phyloP scores from a whole-genome alignment of 1,139 yeast genomes.

The Blastobotrys buckinghamii region DNA sequence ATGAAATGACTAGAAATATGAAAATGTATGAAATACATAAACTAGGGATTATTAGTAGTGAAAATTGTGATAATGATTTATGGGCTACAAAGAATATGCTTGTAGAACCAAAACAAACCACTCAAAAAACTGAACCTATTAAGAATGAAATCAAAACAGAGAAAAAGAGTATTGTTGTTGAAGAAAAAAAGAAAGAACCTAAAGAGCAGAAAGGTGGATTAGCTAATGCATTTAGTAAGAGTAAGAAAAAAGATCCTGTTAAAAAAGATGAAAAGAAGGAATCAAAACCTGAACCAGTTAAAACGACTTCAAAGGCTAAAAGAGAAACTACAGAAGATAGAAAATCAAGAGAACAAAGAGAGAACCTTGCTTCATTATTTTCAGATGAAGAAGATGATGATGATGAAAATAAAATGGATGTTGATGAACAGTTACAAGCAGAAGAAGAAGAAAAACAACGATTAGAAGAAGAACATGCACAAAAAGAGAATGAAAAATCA shows the following conservation, averaged over 20 bases:
- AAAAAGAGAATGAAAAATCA: neutral
- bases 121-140: neutral
- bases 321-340: constrained; percentile 3
- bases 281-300: constrained; percentile 12
- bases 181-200: neutral
- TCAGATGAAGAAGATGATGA: constrained; percentile 14
- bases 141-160: neutral
- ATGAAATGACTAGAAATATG: constrained; percentile 4
- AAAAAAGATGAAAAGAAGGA: constrained; percentile 14
- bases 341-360: constrained; percentile 9
- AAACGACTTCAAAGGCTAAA: constrained; percentile 16
- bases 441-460: constrained; percentile 6
- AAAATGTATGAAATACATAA: constrained; percentile 10
- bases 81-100: neutral
- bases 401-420: constrained; percentile 12
- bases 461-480: constrained; percentile 5
- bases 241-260: constrained; percentile 9
- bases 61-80: constrained; percentile 4
- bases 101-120: neutral
- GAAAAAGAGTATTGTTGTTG: constrained; percentile 4
- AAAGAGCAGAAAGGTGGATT: neutral
- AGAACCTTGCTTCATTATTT: constrained; percentile 7
- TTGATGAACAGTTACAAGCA: constrained; percentile 6
- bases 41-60: constrained; percentile 16
- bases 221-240: constrained; percentile 8